These are phyloP conservation scores for Chiua sp. DNA, from an alignment of 1,284 basidiomycete genomes.

Conservation along the genomic window DNA sequence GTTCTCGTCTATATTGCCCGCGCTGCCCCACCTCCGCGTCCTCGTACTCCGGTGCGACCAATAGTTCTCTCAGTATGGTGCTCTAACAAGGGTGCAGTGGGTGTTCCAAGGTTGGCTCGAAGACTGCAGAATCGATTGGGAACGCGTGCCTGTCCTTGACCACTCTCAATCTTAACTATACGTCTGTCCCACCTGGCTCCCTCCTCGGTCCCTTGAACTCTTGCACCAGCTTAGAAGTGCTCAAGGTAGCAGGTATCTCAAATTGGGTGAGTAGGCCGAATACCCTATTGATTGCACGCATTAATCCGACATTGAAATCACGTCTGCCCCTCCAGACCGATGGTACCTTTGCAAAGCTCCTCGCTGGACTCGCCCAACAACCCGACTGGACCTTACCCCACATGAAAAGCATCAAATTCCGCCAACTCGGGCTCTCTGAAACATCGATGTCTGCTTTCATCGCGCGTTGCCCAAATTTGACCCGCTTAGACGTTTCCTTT, in stretches of 20 bases:
- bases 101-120: slow-evolving; percentile 59
- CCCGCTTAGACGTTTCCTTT: slow-evolving; percentile 67
- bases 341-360: slow-evolving; percentile 54
- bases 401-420: slow-evolving; percentile 62
- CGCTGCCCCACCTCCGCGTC: slow-evolving; percentile 49
- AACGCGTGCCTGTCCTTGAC: slow-evolving; percentile 50
- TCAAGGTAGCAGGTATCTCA: slow-evolving; percentile 67
- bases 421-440: slow-evolving; percentile 60
- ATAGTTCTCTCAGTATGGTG: slow-evolving; percentile 1
- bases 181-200: slow-evolving; percentile 54
- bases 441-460: slow-evolving; percentile 49
- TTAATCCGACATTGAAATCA: not conserved
- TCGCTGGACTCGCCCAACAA: slow-evolving; percentile 34
- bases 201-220: slow-evolving; percentile 50
- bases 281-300: not conserved
- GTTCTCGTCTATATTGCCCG: slow-evolving; percentile 54
- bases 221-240: slow-evolving; percentile 52
- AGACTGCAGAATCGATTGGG: slow-evolving; percentile 51
- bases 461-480: slow-evolving; percentile 53
- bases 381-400: slow-evolving; percentile 40
- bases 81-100: slow-evolving; percentile 46
- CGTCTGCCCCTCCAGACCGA: slow-evolving; percentile 54
- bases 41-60: slow-evolving; percentile 57
- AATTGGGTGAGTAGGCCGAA: slow-evolving; percentile 54
- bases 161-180: slow-evolving; percentile 65